Evolutionary conservation across 176 grass and related monocot genomes (phyloP).

Genomic region (sorghum (Sorghum bicolor)): DNA sequence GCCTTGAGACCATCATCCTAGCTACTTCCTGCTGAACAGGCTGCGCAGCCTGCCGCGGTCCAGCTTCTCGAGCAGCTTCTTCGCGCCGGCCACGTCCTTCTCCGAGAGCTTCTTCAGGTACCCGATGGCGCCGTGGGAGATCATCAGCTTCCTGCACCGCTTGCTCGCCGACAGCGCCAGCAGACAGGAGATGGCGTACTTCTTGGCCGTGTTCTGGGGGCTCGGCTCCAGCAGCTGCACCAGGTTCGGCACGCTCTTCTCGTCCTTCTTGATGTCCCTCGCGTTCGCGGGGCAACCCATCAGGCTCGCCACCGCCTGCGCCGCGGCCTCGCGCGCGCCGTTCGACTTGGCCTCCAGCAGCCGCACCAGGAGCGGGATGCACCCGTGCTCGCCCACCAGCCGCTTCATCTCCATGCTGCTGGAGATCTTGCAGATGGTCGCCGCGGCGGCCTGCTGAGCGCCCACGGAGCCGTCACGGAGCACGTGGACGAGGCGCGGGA

Average conservation of each 20-base stretch:
- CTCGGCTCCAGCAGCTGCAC: slow-evolving; percentile 92
- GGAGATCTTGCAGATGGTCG: slow-evolving; percentile 72
- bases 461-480: slow-evolving; percentile 74
- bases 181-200: slow-evolving; percentile 90
- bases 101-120: slow-evolving; percentile 99
- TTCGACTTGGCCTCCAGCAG: slow-evolving; percentile 88
- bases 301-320: slow-evolving; percentile 81
- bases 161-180: slow-evolving; percentile 65
- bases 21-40: slow-evolving; percentile 76
- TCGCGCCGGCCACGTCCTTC: slow-evolving; percentile 73
- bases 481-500: slow-evolving; percentile 74
- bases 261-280: slow-evolving; percentile 81
- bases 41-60: slow-evolving; percentile 70
- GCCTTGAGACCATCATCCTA: not conserved
- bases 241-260: slow-evolving; percentile 96
- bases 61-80: slow-evolving; percentile 90
- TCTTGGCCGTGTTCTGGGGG: slow-evolving; percentile 88
- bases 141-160: slow-evolving; percentile 85
- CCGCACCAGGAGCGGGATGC: slow-evolving; percentile 62
- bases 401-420: slow-evolving; percentile 75
- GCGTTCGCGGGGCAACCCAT: slow-evolving; percentile 60
- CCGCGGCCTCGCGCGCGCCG: slow-evolving; percentile 63
- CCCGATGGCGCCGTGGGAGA: slow-evolving; percentile 87
- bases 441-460: slow-evolving; percentile 66
- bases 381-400: slow-evolving; percentile 71